Conservation (phyloP, 139 green algal species). For the Edaphochlamys debaryana region DNA sequence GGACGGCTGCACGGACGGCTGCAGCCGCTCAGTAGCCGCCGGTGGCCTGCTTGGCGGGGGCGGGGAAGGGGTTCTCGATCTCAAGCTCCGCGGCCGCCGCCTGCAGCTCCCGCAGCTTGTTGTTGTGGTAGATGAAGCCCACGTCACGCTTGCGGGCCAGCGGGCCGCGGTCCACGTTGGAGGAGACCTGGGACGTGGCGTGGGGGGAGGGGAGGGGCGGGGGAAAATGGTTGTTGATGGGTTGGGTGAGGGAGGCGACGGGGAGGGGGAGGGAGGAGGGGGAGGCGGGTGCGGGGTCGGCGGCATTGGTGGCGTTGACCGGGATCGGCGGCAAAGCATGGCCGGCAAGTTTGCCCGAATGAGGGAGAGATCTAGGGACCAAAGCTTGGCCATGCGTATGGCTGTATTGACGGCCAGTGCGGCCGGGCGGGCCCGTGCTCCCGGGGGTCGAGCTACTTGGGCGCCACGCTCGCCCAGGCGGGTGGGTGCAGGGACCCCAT, state of each 20-base stretch:
- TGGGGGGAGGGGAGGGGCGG: too few relatives aligned
- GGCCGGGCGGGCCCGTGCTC: too few relatives aligned
- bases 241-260: not conserved
- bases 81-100: constrained; percentile 59
- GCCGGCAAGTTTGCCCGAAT: too few relatives aligned
- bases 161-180: constrained; percentile 62
- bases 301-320: not conserved
- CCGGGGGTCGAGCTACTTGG: too few relatives aligned
- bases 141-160: constrained; percentile 59
- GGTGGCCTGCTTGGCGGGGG: constrained; percentile 36
- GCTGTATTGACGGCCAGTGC: too few relatives aligned
- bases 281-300: not conserved
- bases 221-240: too few relatives aligned
- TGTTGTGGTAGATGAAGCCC: constrained; percentile 60
- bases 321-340: too few relatives aligned
- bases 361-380: too few relatives aligned
- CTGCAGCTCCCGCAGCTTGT: constrained; percentile 55
- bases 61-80: constrained; percentile 44
- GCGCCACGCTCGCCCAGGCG: too few relatives aligned
- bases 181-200: constrained; percentile 44
- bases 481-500: too few relatives aligned
- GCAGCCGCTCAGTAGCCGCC: constrained; percentile 20
- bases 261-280: not conserved
- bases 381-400: too few relatives aligned
- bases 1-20: too few relatives aligned